Evolutionary conservation across 352 stramenopile species (phyloP), one percentile per base, ranked within the genome.

Genomic region (Globisporangium iwayamae): DNA sequence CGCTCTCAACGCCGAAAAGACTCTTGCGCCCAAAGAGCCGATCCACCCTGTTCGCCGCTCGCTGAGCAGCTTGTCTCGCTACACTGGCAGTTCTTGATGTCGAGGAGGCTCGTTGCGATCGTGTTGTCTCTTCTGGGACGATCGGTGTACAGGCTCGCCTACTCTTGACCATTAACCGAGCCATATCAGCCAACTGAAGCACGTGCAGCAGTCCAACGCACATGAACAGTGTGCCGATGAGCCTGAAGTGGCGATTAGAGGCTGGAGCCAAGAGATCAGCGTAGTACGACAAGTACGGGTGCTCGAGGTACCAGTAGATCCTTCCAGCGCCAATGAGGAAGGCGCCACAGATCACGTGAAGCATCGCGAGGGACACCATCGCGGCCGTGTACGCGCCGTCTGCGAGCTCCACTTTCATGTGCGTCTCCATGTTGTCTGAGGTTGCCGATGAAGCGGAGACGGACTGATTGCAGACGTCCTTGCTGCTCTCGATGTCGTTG

Each of bases 241-340:
- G 34, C 39, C 5, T 58, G 51, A 75, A 75, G 39, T 75, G 63
- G 16, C 64, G 20, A 14, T 46, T 38, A 20, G 66, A 56, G 9
- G 51, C 16, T 2, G 68, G 71, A 14, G 62, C 64, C 11, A 78
- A 32, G 8, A 75, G 59, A 20, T 78, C 68, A 51, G 62, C 65
- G 39, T 58, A 78, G 60, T 75, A 75, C 32, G 57, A n/a, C 58
- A 75, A 59, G 47, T 60, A 69, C 28, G 71, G 71, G 0, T 68
- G 32, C 10, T 66, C 57, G 18, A 78, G 56, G 56, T 67, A 73
- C 41, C 60, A 43, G 57, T 75, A 78, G n/a, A 78, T 32, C 3
- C 55, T 20, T n/a, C 59, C 57, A 32, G 53, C 32, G 5, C 46
- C 32, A 22, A 63, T 47, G 13, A 78, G 62, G 39, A 67, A 55